These are phyloP conservation scores for Trapa bicornis DNA, from an alignment of 345 rosid species.

Conservation along the genomic window DNA sequence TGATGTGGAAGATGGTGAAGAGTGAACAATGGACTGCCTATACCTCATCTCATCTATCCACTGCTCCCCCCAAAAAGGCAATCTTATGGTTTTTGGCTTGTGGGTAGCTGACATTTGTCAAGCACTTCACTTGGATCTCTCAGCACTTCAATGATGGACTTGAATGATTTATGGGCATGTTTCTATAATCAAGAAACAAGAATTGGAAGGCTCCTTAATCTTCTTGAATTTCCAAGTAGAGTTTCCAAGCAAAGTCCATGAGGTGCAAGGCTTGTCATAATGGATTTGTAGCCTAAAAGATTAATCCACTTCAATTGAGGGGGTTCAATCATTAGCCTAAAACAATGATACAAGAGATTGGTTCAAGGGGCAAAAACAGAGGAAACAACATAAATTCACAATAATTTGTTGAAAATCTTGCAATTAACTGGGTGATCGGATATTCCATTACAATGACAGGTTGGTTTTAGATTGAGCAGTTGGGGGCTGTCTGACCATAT, in stretches of 20 bases:
- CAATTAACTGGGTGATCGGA: background rate
- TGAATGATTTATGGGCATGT: background rate
- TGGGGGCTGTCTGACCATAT: background rate
- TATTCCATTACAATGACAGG: background rate
- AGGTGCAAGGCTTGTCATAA: too few relatives aligned
- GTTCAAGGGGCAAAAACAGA: too few relatives aligned
- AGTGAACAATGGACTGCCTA: background rate
- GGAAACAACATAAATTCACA: background rate
- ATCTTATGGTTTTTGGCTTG: background rate
- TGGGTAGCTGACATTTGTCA: background rate
- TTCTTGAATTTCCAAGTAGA: too few relatives aligned
- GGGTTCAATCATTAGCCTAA: background rate
- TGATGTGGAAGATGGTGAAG: background rate
- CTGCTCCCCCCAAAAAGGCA: background rate
- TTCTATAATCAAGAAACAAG: too few relatives aligned
- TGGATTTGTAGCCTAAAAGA: too few relatives aligned
- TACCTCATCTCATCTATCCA: background rate
- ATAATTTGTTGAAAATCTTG: background rate
- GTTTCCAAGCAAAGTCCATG: too few relatives aligned
- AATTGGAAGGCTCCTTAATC: too few relatives aligned
- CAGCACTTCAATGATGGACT: background rate
- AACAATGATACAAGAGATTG: background rate
- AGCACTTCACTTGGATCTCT: background rate
- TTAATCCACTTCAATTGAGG: too few relatives aligned
- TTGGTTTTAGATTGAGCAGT: background rate